Evolutionary conservation across 208 protist genomes (phyloP), one percentile per base, ranked within the genome.

Genomic region (Vickermania ingenoplastis): DNA sequence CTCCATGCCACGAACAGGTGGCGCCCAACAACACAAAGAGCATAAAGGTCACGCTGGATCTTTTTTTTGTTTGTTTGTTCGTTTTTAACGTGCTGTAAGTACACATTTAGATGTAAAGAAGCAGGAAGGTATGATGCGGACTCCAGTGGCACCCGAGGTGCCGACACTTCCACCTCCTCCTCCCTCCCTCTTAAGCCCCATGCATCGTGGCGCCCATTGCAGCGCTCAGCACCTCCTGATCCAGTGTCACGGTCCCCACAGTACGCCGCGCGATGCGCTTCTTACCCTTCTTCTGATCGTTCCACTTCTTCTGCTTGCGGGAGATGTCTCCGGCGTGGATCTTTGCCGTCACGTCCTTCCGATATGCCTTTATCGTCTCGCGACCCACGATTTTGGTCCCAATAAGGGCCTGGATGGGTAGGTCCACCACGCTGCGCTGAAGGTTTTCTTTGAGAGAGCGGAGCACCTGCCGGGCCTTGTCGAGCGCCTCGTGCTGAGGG

Each of bases 201-300:
- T 69, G 54, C 3, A 65, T 75, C 11, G 78, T 84, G 14, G 83
- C 86, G 21, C 84, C 83, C 84, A 96, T 91, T 3, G 87, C 89
- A 1, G 91, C 89, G 1, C 91, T 79, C 17, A 98, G 79, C 24
- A 96, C 86, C 29, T 85, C 91, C 62, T 98, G 93, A 31, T 94
- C 81, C 17, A 98, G 70, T 58, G 93, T 86, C 1, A 98, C 92
- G 28, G 77, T 86, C 26, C 94, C 96, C 13, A 99, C 77, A 41
- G 67, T 84, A 2, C 89, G 67, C n/a, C 81, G 72, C 59, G 94
- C 95, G 92, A 98, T 97, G 57, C 84, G 72, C 70, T 98, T 96
- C 74, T 99, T 99, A 53, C 95, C 95, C 73, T 98, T 96, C 65
- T 97, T 98, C 78, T 99, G 97, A 65, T 98, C 96, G 31, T 91